phyloP scores from a whole-genome alignment of 805 yeast genomes.

The Barnettozyma sucrosica region DNA sequence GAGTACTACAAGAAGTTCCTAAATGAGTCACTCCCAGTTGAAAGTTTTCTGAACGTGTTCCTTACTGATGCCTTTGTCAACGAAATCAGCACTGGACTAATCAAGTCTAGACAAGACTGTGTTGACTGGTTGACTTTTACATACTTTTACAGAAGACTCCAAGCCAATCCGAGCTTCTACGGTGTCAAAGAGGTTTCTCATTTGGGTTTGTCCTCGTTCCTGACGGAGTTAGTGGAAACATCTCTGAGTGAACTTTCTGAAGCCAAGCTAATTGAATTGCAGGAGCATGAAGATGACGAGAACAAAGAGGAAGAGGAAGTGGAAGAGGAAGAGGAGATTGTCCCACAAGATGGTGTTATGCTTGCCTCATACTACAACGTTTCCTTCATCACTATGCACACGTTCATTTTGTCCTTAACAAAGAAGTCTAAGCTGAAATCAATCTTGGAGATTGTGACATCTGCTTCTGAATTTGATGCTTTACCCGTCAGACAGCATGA shows the following conservation, averaged over 20 bases:
- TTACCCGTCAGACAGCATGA: conserved; percentile 64
- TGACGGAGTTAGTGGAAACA: conserved; percentile 78
- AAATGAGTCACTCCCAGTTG: conserved; percentile 73
- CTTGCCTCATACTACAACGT: conserved; percentile 71
- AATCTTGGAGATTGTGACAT: conserved; percentile 57
- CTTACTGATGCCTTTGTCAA: conserved; percentile 64
- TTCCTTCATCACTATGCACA: conserved; percentile 60
- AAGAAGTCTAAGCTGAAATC: conserved; percentile 53
- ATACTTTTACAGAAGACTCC: conserved; percentile 74
- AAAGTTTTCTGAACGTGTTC: conserved; percentile 57
- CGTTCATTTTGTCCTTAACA: conserved; percentile 45
- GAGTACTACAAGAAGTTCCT: conserved; percentile 69
- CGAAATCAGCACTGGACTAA: conserved; percentile 64
- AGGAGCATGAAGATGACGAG: conserved; percentile 32
- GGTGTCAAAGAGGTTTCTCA: conserved; percentile 64
- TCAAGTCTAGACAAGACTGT: conserved; percentile 72
- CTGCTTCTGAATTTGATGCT: conserved; percentile 68
- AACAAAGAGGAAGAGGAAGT: conserved; percentile 25
- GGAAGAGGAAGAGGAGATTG: conserved; percentile 32
- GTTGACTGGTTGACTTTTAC: conserved; percentile 87
- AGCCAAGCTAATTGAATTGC: conserved; percentile 57
- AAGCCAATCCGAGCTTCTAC: conserved; percentile 81
- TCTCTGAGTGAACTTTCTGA: conserved; percentile 57
- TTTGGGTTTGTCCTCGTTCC: conserved; percentile 68
- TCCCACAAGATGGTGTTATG: conserved; percentile 64